Conservation (phyloP, 2,329 filamentous ascomycete species). For the Clonostachys byssicola region DNA sequence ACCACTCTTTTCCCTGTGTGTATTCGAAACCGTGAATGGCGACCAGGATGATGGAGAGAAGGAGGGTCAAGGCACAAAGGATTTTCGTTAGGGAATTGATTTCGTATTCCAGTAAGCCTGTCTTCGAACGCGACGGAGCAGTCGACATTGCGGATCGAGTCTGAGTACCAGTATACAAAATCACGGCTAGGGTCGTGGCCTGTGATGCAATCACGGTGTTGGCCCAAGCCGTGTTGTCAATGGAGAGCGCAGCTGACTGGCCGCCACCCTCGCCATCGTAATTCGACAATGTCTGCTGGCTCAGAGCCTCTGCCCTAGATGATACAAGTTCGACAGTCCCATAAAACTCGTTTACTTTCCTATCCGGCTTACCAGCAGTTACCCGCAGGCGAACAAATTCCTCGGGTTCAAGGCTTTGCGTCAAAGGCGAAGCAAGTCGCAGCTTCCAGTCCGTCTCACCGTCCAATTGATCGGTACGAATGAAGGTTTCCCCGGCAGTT, state of each 20-base stretch:
- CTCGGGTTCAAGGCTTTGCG: constrained; percentile 69
- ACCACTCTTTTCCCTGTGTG: constrained; percentile 71
- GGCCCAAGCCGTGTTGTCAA: constrained; percentile 98
- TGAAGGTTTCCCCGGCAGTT: constrained; percentile 84
- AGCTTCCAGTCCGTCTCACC: constrained; percentile 99
- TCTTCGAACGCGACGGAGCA: constrained; percentile 87
- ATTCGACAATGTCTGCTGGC: constrained; percentile 20
- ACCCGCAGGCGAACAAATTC: constrained; percentile 70
- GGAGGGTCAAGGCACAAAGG: constrained; percentile 81
- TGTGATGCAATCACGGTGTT: constrained; percentile 96
- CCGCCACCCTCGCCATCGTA: constrained; percentile 24
- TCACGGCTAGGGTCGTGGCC: constrained; percentile 80
- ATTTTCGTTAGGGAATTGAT: constrained; percentile 98
- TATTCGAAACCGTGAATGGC: constrained; percentile 77
- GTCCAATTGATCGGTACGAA: constrained; percentile 93
- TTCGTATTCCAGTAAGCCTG: constrained; percentile 87
- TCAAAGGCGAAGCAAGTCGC: constrained; percentile 78
- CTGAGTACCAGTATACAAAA: constrained; percentile 92
- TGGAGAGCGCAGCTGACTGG: constrained; percentile 71
- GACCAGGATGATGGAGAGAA: constrained; percentile 83
- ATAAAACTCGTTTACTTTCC: constrained; percentile 89
- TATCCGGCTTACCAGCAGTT: constrained; percentile 85
- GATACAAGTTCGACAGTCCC: constrained; percentile 79
- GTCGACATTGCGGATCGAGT: constrained; percentile 93
- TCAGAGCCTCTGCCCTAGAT: constrained; percentile 43